A percentile compares a stretch with the other conserved stretches of the same genome.
Conservation (phyloP, 805 yeast genomes). For the Candida sphagnicola region DNA sequence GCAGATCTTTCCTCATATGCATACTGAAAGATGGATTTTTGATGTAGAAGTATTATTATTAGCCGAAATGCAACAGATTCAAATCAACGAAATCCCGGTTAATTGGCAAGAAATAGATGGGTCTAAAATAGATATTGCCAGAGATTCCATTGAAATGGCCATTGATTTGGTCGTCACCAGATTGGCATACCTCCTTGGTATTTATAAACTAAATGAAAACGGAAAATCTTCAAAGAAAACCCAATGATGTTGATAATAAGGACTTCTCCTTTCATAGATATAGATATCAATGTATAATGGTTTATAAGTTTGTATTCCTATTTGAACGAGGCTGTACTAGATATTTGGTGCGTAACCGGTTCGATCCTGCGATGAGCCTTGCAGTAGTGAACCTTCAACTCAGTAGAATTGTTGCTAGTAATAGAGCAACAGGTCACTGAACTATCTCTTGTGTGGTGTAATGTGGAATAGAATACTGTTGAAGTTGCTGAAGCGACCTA, state of each 20-base stretch:
- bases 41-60: slow-evolving; percentile 89
- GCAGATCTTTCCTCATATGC: slow-evolving; percentile 80
- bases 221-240: not conserved
- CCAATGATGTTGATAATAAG: not conserved
- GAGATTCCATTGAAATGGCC: slow-evolving; percentile 91
- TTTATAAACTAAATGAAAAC: slow-evolving; percentile 48
- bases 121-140: slow-evolving; percentile 86
- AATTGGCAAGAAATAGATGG: slow-evolving; percentile 98
- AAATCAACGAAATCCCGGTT: slow-evolving; percentile 74
- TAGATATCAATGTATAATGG: too few species aligned
- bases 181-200: slow-evolving; percentile 80
- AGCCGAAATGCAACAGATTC: slow-evolving; percentile 66
- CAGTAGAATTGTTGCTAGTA: too few species aligned
- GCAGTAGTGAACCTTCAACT: too few species aligned
- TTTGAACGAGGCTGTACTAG: too few species aligned
- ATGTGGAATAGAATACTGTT: too few species aligned
- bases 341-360: too few species aligned
- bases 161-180: slow-evolving; percentile 87
- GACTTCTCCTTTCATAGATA: too few species aligned
- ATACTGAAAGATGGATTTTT: slow-evolving; percentile 97
- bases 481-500: slow-evolving; percentile 5
- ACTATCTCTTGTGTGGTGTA: too few species aligned
- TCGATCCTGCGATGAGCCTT: too few species aligned
- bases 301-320: too few species aligned
- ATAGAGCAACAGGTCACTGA: too few species aligned